These are phyloP conservation scores for Colletotrichum magnum DNA, from an alignment of 2,329 filamentous ascomycete genomes.

Conservation along the genomic window DNA sequence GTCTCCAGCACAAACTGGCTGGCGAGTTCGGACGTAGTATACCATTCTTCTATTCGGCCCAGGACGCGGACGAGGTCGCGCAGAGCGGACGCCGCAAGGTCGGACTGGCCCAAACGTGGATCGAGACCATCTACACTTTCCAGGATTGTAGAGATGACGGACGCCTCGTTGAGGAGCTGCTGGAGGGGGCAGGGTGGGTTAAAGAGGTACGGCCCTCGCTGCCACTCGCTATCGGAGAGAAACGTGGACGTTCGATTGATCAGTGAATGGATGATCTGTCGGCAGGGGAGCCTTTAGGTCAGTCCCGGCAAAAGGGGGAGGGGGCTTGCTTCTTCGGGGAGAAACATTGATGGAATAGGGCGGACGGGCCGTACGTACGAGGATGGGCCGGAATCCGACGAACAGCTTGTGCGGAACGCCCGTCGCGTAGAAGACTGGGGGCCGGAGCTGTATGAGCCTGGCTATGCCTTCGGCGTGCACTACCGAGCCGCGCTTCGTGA, in stretches of 20 bases:
- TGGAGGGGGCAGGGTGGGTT: conserved; percentile 49
- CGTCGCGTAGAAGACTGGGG: conserved; percentile 48
- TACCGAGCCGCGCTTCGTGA: conserved; percentile 43
- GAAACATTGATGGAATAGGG: too few species aligned
- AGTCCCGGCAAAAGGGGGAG: too few species aligned
- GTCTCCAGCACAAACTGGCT: too few species aligned
- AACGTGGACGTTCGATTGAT: conserved; percentile 48
- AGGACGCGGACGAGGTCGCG: conserved; percentile 1
- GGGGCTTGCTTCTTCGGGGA: too few species aligned
- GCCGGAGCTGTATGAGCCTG: conserved; percentile 50
- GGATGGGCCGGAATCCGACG: conserved; percentile 55
- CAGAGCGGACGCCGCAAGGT: not conserved
- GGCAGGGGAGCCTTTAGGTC: too few species aligned
- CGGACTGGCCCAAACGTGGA: not conserved
- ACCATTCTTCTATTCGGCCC: conserved; percentile 1
- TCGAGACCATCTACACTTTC: conserved; percentile 5
- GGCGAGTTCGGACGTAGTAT: not conserved
- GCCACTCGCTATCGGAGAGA: conserved; percentile 49
- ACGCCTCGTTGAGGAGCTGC: conserved; percentile 48
- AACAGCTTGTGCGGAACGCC: conserved; percentile 55
- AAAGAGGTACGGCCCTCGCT: conserved; percentile 48
- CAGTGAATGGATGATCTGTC: conserved; percentile 50
- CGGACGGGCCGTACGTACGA: conserved; percentile 46
- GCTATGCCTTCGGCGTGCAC: conserved; percentile 54
- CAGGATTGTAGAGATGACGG: conserved; percentile 46